These are phyloP conservation scores for Drechslera avenae DNA, from an alignment of 2,329 filamentous ascomycete species.

Conservation along the genomic window DNA sequence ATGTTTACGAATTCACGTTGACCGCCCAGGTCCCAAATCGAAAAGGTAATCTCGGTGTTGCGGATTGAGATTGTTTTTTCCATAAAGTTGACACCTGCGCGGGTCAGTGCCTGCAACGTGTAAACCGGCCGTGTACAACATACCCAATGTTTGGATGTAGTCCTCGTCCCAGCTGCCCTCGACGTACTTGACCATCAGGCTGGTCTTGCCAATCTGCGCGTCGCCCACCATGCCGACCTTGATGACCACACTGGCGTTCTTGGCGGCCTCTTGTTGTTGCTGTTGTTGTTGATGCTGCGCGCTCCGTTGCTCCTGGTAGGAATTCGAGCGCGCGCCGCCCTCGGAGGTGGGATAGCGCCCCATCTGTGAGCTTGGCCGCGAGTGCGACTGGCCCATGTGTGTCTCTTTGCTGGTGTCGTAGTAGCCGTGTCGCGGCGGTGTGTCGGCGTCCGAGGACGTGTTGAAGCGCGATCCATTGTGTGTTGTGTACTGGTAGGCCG, in stretches of 20 bases:
- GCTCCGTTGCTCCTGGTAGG: conserved; percentile 57
- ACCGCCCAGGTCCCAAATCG: conserved; percentile 97
- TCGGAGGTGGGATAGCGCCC: conserved; percentile 56
- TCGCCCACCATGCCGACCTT: conserved; percentile 99
- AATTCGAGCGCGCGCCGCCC: conserved; percentile 38
- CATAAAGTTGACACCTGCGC: conserved; percentile 96
- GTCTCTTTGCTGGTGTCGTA: conserved; percentile 42
- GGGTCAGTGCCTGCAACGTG: conserved; percentile 19
- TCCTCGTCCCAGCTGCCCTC: conserved; percentile 99
- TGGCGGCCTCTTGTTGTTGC: conserved; percentile 46
- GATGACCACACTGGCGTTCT: conserved; percentile 79
- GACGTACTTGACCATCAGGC: conserved; percentile 99
- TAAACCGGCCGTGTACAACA: conserved; percentile 23
- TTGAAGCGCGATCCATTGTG: conserved; percentile 49
- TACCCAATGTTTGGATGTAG: conserved; percentile 95
- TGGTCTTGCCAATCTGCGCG: conserved; percentile 98
- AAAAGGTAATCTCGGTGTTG: conserved; percentile 99
- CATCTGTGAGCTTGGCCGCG: conserved; percentile 57
- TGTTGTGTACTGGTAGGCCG: conserved; percentile 49
- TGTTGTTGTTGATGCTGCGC: conserved; percentile 37
- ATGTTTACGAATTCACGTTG: conserved; percentile 99
- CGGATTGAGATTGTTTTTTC: conserved; percentile 99
- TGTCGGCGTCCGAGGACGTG: conserved; percentile 56
- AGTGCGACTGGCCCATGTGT: conserved; percentile 46
- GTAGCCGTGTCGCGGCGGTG: conserved; percentile 44